Conservation (phyloP, 306 rosid genomes). For the Cicer bijugum region DNA sequence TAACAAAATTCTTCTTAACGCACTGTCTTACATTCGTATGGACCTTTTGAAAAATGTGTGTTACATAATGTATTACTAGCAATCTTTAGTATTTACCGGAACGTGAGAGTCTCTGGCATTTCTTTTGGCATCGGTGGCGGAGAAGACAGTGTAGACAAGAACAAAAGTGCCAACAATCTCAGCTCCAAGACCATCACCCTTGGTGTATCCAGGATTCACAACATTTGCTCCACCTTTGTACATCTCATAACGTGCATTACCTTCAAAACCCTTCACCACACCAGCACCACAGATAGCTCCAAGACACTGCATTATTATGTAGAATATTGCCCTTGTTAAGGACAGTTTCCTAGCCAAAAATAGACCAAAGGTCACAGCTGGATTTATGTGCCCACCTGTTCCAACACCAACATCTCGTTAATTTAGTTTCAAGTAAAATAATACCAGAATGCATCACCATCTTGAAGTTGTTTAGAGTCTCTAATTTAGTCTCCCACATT, state of each 20-base stretch:
- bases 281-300: slow-evolving; percentile 97
- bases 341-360: slow-evolving; percentile 88
- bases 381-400: slow-evolving; percentile 93
- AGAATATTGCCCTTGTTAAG: slow-evolving; percentile 75
- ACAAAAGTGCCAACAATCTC: slow-evolving; percentile 95
- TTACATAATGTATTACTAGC: no score
- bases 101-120: slow-evolving; percentile 91
- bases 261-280: slow-evolving; percentile 80
- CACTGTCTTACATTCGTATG: no score
- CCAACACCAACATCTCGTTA: slow-evolving; percentile 39
- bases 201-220: slow-evolving; percentile 76
- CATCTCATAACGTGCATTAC: slow-evolving; percentile 47
- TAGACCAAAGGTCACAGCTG: slow-evolving; percentile 89
- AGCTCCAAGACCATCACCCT: slow-evolving; percentile 87
- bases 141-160: slow-evolving; percentile 93
- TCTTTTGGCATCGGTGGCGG: slow-evolving; percentile 96
- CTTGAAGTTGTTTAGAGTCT: background rate
- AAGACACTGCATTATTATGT: slow-evolving; percentile 84
- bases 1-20: no score
- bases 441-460: background rate
- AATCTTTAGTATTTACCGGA: slow-evolving; percentile 50
- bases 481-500: background rate
- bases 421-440: background rate
- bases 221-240: slow-evolving; percentile 75
- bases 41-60: no score